Conservation (phyloP, 352 stramenopile species). For the Pythium dissotocum region DNA sequence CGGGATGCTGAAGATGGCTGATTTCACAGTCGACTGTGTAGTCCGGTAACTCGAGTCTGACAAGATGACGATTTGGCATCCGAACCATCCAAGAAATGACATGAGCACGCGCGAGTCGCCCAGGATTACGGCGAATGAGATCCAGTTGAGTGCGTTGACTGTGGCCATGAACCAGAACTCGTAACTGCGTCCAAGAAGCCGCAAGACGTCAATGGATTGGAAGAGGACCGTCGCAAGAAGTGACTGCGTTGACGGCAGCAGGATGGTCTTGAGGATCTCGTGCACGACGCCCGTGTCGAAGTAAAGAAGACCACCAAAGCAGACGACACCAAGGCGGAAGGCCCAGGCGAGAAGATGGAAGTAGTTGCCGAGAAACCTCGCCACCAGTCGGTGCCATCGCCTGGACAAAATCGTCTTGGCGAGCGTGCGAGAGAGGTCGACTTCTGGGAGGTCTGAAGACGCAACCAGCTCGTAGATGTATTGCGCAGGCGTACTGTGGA, state of each 20-base stretch:
- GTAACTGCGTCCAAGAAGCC: conserved; percentile 26
- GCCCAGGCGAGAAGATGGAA: conserved; percentile 5
- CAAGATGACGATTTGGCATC: conserved; percentile 11
- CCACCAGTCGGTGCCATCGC: neutral
- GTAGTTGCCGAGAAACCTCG: neutral
- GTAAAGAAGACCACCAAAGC: conserved; percentile 2
- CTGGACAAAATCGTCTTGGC: neutral
- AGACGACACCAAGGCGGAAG: conserved; percentile 12
- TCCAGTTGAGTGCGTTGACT: conserved; percentile 35
- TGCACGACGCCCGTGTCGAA: neutral
- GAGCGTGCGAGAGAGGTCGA: conserved; percentile 1
- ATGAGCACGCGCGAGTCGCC: conserved; percentile 31
- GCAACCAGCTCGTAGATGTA: neutral
- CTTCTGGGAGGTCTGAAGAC: neutral
- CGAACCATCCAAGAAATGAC: conserved; percentile 3
- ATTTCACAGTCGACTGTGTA: conserved; percentile 4
- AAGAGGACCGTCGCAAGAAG: conserved; percentile 11
- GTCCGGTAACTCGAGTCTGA: conserved; percentile 28
- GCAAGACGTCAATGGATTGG: conserved; percentile 32
- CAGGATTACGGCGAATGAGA: conserved; percentile 27
- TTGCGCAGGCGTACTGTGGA: neutral
- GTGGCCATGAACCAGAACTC: conserved; percentile 46
- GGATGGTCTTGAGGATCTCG: conserved; percentile 4
- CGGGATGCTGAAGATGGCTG: conserved; percentile 1
- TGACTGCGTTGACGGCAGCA: conserved; percentile 18